These are phyloP conservation scores for Hsuehochloa calcarea DNA, from an alignment of 176 grass and related monocot species.

Conservation along the genomic window DNA sequence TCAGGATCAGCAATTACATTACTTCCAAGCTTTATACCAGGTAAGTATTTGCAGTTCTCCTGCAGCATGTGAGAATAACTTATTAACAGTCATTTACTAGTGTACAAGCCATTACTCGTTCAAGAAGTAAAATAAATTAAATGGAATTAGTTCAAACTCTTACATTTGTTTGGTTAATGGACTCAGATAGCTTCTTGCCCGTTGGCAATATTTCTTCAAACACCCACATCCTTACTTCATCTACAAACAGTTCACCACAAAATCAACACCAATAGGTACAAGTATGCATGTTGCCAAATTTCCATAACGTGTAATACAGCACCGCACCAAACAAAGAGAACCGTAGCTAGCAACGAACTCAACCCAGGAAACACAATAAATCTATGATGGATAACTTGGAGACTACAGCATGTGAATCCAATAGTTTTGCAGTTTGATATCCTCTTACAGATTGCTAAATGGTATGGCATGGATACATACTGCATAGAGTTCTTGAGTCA, in stretches of 20 bases:
- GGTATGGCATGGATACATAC: not conserved
- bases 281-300: not conserved
- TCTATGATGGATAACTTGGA: not conserved
- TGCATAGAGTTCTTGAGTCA: not conserved
- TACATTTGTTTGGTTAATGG: conserved; percentile 79
- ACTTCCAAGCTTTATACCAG: conserved; percentile 78
- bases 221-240: conserved; percentile 97
- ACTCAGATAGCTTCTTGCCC: conserved; percentile 76
- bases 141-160: conserved; percentile 11
- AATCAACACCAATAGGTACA: not conserved
- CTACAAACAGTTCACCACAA: not conserved
- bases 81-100: not conserved
- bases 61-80: conserved; percentile 32
- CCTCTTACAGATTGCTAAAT: not conserved
- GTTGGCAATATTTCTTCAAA: conserved; percentile 75
- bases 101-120: not conserved
- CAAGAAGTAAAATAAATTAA: not conserved
- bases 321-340: not conserved
- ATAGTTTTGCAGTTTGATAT: not conserved
- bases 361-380: not conserved
- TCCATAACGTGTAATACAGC: not conserved
- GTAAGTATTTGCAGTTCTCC: conserved; percentile 95
- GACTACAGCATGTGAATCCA: not conserved
- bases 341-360: not conserved
- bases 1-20: conserved; percentile 89